Base-by-base conservation (phyloP, 352 stramenopile species). In the Phytophthora aleatoria region DNA sequence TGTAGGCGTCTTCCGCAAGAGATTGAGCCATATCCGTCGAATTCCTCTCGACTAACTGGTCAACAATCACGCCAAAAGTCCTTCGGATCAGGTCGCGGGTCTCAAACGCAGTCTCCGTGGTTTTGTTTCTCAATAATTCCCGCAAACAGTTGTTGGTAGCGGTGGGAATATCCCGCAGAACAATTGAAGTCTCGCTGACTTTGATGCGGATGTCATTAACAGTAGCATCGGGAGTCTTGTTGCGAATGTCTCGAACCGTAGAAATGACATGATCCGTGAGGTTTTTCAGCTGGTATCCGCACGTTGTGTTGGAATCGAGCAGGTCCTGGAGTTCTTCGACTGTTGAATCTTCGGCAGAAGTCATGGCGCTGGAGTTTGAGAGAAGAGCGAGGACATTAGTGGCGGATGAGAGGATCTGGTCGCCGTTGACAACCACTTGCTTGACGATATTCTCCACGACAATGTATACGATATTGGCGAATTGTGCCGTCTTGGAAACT, bases 141-240 rank as follows among this genome's bases (percentile, higher is more conserved):
- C 28, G 26, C 69, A 76, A 71, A 24, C 69, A 76, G 16, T 76
- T 64, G 43, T 76, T 76, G 30, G 69, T 76, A 42, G 48, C 69
- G 3, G 41, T 67, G 8, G 69, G 69, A 24, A 76, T 73, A 12
- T 73, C 69, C 15, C 16, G 55, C 28, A 67, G n/a, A 35, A 76
- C 42, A 31, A 76, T 36, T 10, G 57, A 43, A 2, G 69, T 73
- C 7, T 65, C 24, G 33, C 64, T 73, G 39, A 76, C 63, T 55
- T 63, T 35, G 11, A 67, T 51, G 2, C 72, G 72, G 27, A 79
- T 31, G 24, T 77, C 72, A 31, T 71, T 57, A 26, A 57, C 43
- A 2, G 51, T 47, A 27, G 55, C 53, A 15, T 35, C 31, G 0
- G 59, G 59, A 3, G 54, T 69, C 24, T 48, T 58, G 38, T 61